A percentile compares a stretch with the other conserved stretches of the same genome.
Conservation (phyloP, 2,329 filamentous ascomycete species). For the Ophiostoma quercus region DNA sequence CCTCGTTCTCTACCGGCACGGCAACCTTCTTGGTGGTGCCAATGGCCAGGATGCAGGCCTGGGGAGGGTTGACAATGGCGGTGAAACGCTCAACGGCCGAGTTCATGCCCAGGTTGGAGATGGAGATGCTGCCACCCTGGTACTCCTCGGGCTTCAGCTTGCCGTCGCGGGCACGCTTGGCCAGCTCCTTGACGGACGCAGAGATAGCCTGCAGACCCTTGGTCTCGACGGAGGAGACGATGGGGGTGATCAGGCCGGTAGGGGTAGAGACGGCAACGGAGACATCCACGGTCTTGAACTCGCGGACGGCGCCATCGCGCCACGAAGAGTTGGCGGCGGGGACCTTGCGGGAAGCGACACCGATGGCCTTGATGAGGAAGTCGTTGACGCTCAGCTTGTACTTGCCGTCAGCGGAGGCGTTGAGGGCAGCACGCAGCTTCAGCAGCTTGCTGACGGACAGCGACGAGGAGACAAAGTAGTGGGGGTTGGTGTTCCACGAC, state of each 20-base stretch:
- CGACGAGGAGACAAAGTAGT: constrained; percentile 92
- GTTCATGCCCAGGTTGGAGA: constrained; percentile 99
- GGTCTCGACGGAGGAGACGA: constrained; percentile 82
- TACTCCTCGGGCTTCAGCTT: constrained; percentile 99
- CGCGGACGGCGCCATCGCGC: constrained; percentile 83
- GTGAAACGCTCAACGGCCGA: constrained; percentile 92
- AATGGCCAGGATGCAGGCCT: constrained; percentile 90
- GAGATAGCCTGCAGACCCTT: constrained; percentile 88
- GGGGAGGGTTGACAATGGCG: constrained; percentile 97
- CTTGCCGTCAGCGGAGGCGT: constrained; percentile 79
- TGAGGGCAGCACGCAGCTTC: constrained; percentile 91
- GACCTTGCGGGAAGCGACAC: constrained; percentile 83
- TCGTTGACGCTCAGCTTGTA: constrained; percentile 99
- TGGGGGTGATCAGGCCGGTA: constrained; percentile 91
- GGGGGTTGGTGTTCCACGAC: constrained; percentile 89
- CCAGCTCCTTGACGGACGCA: constrained; percentile 85
- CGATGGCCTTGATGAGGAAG: constrained; percentile 96
- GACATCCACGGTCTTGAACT: constrained; percentile 89
- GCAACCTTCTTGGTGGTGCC: constrained; percentile 95
- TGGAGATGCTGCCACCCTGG: constrained; percentile 97
- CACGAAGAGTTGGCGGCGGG: constrained; percentile 94
- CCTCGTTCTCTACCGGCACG: constrained; percentile 76
- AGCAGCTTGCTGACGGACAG: constrained; percentile 92
- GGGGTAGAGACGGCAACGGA: constrained; percentile 94
- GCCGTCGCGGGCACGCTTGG: constrained; percentile 90